Base-by-base conservation (phyloP, 768 basidiomycete species). In the Pseudohyphozyma bogoriensis region DNA sequence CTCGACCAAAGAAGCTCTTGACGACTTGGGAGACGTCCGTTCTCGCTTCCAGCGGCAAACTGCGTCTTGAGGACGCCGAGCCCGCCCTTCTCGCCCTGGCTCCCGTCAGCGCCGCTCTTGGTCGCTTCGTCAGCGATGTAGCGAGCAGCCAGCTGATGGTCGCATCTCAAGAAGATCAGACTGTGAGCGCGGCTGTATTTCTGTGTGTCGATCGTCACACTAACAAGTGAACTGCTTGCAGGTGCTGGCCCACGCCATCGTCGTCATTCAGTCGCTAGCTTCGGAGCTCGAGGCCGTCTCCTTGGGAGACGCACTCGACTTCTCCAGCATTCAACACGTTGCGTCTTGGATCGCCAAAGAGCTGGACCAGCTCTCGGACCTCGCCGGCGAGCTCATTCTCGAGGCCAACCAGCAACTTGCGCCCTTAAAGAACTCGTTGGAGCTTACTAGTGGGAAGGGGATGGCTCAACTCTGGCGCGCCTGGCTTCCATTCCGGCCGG, bases 391-490 rank as follows among this genome's bases (percentile, higher is more conserved):
- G 31, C n/a, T 59, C 59, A 28, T 58, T 39, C 1, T 18, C 36
- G 42, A 63, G 0, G 59, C 59, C 1, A 8, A 33, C 9, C 13
- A 33, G 11, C 68, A 65, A 22, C 66, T 73, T 22, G 63, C 74
- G 35, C 67, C 69, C 9, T 74, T 92, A 4, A 75, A 78, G 39
- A 72, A 77, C 7, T 69, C 76, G 4, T 76, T 86, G 20, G 80
- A 80, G 4, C 78, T 83, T 20, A 81, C 82, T 10, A 79, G 81
- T n/a, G 91, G 92, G 6, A 76, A 82, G 29, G 86, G 85, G 28
- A 75, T 91, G 71, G 74, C 79, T 24, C 77, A 83, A 26, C 80
- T 93, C 37, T 93, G 89, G 89, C 75, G 78, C 16, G 57, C 72
- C 1, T 72, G 72, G 51, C 66, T 75, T 29, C 69, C 64, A 9